Percentiles rank a stretch among this genome's conserved stretches.
Evolutionary conservation across 345 rosid genomes (phyloP).

Genomic region (Moringa oleifera): DNA sequence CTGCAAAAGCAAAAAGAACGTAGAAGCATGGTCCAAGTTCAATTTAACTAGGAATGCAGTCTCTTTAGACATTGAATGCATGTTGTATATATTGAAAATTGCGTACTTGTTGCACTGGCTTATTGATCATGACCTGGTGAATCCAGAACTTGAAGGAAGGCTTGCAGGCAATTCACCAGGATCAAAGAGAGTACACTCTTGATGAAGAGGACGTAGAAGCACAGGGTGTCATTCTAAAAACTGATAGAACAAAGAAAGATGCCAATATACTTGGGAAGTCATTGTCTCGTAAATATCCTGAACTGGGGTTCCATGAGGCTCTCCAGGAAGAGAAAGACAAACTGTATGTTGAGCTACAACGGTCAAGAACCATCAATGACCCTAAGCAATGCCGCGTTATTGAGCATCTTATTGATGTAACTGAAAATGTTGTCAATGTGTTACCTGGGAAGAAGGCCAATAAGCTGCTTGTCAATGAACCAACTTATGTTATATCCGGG

Average conservation of each 20-base stretch:
- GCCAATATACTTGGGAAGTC: constrained; percentile 28
- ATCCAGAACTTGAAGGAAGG: constrained; percentile 25
- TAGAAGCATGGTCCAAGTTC: too few relatives aligned
- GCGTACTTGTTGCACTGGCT: too few relatives aligned
- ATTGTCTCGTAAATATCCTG: constrained; percentile 30
- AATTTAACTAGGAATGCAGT: too few relatives aligned
- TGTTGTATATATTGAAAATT: too few relatives aligned
- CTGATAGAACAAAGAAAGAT: constrained; percentile 26
- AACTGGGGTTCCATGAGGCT: constrained; percentile 27
- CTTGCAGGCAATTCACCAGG: constrained; percentile 27
- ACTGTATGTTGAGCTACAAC: constrained; percentile 30
- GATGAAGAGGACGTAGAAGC: constrained; percentile 36
- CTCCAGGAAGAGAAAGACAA: constrained; percentile 32
- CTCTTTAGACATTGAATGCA: too few relatives aligned
- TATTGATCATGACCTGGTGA: not conserved
- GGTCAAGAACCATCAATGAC: constrained; percentile 27
- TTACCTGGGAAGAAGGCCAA: constrained; percentile 20
- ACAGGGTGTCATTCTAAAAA: constrained; percentile 22
- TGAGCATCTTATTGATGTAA: constrained; percentile 26
- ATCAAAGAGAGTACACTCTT: constrained; percentile 29
- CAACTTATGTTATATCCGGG: constrained; percentile 24
- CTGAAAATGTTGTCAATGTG: constrained; percentile 19
- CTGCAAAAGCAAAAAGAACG: too few relatives aligned
- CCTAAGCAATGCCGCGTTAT: constrained; percentile 33
- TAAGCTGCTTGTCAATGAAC: constrained; percentile 31